A percentile compares a stretch with the other conserved stretches of the same genome.
Conservation (phyloP, 768 basidiomycete species). For the Leccinum subgranulosum region DNA sequence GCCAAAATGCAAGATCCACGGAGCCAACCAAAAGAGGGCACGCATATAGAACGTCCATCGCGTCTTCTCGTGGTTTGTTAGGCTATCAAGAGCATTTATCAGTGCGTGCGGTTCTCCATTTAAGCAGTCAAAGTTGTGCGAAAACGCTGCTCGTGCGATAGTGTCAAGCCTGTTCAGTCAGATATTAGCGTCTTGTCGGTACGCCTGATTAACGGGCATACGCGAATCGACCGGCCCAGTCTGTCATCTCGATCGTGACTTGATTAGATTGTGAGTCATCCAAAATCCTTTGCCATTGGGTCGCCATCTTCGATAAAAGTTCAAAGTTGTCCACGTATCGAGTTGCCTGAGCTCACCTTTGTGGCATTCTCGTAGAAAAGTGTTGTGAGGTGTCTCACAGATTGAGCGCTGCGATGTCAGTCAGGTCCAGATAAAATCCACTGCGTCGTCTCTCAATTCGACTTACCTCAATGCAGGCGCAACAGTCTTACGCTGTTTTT, state of each 20-base stretch:
- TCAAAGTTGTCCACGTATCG: neutral
- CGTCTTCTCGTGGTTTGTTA: conserved; percentile 61
- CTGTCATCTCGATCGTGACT: conserved; percentile 51
- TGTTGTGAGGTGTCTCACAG: conserved; percentile 47
- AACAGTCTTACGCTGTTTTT: conserved; percentile 48
- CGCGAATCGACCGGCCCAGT: conserved; percentile 63
- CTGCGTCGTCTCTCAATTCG: neutral
- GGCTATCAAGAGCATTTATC: conserved; percentile 50
- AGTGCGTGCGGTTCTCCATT: conserved; percentile 46
- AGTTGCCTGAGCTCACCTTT: conserved; percentile 24
- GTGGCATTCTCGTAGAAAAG: conserved; percentile 56
- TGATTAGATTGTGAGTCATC: conserved; percentile 40
- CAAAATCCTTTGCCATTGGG: conserved; percentile 46
- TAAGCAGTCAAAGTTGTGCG: conserved; percentile 58
- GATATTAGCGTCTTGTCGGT: neutral
- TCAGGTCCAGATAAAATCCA: neutral
- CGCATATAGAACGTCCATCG: conserved; percentile 61
- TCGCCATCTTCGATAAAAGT: conserved; percentile 35
- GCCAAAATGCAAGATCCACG: conserved; percentile 52
- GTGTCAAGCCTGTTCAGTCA: conserved; percentile 47
- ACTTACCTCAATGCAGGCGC: conserved; percentile 57
- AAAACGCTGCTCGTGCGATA: conserved; percentile 59
- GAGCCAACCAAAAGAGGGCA: conserved; percentile 59
- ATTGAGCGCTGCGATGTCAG: conserved; percentile 41
- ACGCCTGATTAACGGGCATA: conserved; percentile 29